These are phyloP conservation scores for Colletotrichum viniferum DNA, from an alignment of 2,329 filamentous ascomycete genomes.

Conservation along the genomic window DNA sequence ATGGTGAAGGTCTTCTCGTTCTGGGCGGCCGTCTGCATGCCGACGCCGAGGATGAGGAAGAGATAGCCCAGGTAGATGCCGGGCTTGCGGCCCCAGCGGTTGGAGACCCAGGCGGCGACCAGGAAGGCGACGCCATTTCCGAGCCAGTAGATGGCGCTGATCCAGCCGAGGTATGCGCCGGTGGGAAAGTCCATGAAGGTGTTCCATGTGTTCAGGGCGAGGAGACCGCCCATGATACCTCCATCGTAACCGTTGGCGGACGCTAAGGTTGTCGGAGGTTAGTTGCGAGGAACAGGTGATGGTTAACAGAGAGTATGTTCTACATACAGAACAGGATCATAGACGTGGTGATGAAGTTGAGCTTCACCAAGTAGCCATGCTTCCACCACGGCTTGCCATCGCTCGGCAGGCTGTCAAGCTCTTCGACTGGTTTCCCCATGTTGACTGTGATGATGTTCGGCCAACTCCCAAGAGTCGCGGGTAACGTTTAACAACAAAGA, in stretches of 20 bases:
- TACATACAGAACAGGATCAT: constrained; percentile 27
- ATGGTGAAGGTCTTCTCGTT: constrained; percentile 34
- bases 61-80: constrained; percentile 10
- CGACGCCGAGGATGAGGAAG: constrained; percentile 15
- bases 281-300: background rate
- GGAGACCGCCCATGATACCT: constrained; percentile 50
- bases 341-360: constrained; percentile 45
- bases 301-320: background rate
- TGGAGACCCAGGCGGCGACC: constrained; percentile 40
- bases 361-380: constrained; percentile 42
- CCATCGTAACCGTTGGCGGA: constrained; percentile 40
- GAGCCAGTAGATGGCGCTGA: constrained; percentile 42
- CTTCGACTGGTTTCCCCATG: constrained; percentile 11
- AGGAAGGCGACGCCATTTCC: constrained; percentile 35
- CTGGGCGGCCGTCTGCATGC: constrained; percentile 28
- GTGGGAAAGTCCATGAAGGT: constrained; percentile 41
- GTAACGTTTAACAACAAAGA: background rate
- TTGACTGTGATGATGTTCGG: background rate
- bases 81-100: constrained; percentile 15
- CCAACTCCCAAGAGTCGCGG: background rate
- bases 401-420: constrained; percentile 37
- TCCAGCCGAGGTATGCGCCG: constrained; percentile 39
- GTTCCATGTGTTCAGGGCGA: constrained; percentile 45
- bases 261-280: constrained; percentile 24
- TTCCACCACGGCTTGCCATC: constrained; percentile 45